Evolutionary conservation across 805 yeast species (phyloP).

Genomic region (Pichia nakasei): DNA sequence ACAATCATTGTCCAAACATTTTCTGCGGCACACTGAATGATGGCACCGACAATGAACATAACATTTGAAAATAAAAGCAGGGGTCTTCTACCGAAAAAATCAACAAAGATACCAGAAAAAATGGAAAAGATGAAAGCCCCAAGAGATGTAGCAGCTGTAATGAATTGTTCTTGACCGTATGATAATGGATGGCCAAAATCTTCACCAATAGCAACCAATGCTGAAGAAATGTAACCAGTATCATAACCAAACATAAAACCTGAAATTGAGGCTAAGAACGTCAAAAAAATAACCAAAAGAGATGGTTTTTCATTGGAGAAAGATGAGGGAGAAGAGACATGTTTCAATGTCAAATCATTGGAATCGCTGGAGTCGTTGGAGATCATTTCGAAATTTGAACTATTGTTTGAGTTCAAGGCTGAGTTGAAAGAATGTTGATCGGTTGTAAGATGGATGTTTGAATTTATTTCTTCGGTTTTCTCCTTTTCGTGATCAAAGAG

Average conservation of each 20-base stretch:
- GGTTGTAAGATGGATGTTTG: no score
- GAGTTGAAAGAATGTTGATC: no score
- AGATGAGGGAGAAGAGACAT: slow-evolving; percentile 12
- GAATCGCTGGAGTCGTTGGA: slow-evolving; percentile 36
- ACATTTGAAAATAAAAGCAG: slow-evolving; percentile 76
- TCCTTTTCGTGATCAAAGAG: neutral
- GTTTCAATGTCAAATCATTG: slow-evolving; percentile 2
- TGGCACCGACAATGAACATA: slow-evolving; percentile 77
- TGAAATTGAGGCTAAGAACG: slow-evolving; percentile 76
- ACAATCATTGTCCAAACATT: slow-evolving; percentile 85
- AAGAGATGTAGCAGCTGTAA: slow-evolving; percentile 89
- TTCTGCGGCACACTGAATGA: slow-evolving; percentile 72
- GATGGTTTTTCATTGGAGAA: slow-evolving; percentile 48
- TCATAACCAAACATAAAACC: slow-evolving; percentile 98
- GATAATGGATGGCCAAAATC: slow-evolving; percentile 59
- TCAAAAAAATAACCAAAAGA: slow-evolving; percentile 54
- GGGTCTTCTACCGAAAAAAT: slow-evolving; percentile 74
- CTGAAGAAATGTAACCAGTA: slow-evolving; percentile 93
- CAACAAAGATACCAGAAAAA: slow-evolving; percentile 76
- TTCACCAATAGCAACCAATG: slow-evolving; percentile 75
- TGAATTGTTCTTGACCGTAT: slow-evolving; percentile 76
- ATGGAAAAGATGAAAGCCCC: slow-evolving; percentile 83
- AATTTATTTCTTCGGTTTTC: neutral
- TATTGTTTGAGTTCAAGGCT: neutral
- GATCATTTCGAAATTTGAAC: neutral